A percentile compares a stretch with the other conserved stretches of the same genome.
Evolutionary conservation across 2,329 filamentous ascomycete genomes (phyloP).

Genomic region (Trichoderma asperellum): DNA sequence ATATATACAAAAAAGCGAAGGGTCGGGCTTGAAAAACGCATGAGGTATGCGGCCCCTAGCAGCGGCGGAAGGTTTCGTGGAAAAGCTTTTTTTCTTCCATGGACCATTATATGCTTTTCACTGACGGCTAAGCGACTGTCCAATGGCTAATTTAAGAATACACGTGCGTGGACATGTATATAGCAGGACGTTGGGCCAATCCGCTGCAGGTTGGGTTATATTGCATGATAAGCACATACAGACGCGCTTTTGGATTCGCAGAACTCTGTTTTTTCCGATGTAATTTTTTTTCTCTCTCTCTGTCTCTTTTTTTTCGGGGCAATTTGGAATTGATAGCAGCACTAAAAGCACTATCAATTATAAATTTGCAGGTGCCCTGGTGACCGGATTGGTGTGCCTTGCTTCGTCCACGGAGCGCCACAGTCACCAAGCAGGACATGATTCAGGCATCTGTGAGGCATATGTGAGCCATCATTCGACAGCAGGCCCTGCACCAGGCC

Average conservation of each 20-base stretch:
- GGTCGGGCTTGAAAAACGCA: not conserved
- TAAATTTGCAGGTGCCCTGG: not conserved
- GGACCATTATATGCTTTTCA: not conserved
- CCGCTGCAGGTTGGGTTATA: conserved; percentile 13
- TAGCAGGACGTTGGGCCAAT: not conserved
- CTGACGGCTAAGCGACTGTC: not conserved
- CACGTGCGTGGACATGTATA: not conserved
- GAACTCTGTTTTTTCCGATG: not conserved
- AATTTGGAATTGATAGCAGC: too few relatives aligned
- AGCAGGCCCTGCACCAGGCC: not conserved
- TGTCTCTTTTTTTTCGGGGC: not conserved
- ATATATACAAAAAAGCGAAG: not conserved
- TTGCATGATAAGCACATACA: conserved; percentile 7
- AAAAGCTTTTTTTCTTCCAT: not conserved
- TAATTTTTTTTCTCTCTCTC: not conserved
- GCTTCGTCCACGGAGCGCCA: not conserved
- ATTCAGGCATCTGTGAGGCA: conserved; percentile 10
- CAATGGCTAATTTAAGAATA: not conserved
- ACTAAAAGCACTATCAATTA: not conserved
- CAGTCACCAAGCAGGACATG: conserved; percentile 16
- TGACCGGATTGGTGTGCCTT: conserved; percentile 25
- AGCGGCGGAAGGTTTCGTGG: not conserved
- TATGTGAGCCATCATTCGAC: conserved; percentile 16
- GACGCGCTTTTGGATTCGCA: not conserved
- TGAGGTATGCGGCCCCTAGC: not conserved